Percentiles rank a stretch among this genome's conserved stretches.
These are phyloP conservation scores for Calonectria crousiana DNA, from an alignment of 2,329 filamentous ascomycete genomes.

Conservation along the genomic window DNA sequence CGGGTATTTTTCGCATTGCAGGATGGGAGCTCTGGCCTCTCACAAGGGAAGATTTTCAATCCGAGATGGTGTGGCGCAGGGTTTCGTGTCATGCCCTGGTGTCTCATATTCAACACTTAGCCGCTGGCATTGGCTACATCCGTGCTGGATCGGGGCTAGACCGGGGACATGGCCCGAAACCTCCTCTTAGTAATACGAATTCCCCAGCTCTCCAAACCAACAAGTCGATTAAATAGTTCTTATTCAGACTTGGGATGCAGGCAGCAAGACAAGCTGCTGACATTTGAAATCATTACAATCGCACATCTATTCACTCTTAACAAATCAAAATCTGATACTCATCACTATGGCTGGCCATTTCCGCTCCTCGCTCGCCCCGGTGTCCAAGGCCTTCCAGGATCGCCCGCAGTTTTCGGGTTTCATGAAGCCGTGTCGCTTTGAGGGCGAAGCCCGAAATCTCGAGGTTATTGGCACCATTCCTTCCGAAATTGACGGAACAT, in stretches of 20 bases:
- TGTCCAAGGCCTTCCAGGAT: slow-evolving; percentile 11
- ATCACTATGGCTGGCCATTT: slow-evolving; percentile 19
- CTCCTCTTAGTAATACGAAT: neutral
- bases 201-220: neutral
- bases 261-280: neutral
- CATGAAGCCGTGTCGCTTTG: slow-evolving; percentile 26
- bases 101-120: neutral
- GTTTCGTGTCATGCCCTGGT: neutral
- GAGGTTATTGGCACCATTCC: slow-evolving; percentile 16
- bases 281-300: neutral
- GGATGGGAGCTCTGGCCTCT: neutral
- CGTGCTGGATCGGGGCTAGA: neutral
- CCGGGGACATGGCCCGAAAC: neutral
- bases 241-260: neutral
- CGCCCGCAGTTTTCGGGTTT: slow-evolving; percentile 21
- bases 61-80: neutral
- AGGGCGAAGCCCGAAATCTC: slow-evolving; percentile 11
- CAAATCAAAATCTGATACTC: neutral
- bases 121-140: neutral
- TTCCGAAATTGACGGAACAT: slow-evolving; percentile 21
- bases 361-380: neutral
- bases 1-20: neutral
- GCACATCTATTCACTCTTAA: neutral
- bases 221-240: neutral
- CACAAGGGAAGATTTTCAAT: neutral